These are phyloP conservation scores for Saturnispora sanitii DNA, from an alignment of 805 yeast species.

Conservation along the genomic window DNA sequence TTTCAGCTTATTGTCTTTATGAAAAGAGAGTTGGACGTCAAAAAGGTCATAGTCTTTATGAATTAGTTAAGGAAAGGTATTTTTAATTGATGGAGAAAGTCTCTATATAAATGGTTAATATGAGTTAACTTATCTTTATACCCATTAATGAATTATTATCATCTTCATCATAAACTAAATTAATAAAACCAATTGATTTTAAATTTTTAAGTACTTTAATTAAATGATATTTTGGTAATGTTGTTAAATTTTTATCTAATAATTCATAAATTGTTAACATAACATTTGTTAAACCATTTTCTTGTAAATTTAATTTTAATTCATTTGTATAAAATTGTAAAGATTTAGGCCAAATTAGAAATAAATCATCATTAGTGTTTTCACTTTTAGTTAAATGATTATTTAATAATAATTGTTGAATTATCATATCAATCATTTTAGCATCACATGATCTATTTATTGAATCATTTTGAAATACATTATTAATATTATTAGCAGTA, in stretches of 20 bases:
- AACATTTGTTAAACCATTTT: slow-evolving; percentile 1
- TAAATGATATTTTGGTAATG: slow-evolving; percentile 10
- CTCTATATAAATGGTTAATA: too few relatives aligned
- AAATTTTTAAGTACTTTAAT: slow-evolving; percentile 39
- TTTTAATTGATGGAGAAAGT: slow-evolving; percentile 8
- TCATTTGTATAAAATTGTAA: slow-evolving; percentile 1
- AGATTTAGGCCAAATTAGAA: slow-evolving; percentile 2
- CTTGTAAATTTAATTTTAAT: slow-evolving; percentile 1
- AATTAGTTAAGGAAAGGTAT: slow-evolving; percentile 25
- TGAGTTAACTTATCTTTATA: slow-evolving; percentile 6
- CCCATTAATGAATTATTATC: slow-evolving; percentile 5
- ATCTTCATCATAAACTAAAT: slow-evolving; percentile 2
- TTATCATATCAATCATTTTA: neutral
- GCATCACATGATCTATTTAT: neutral
- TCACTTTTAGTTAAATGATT: slow-evolving; percentile 20
- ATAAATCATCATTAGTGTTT: slow-evolving; percentile 25
- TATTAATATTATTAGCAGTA: slow-evolving; percentile 1
- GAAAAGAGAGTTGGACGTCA: slow-evolving; percentile 49
- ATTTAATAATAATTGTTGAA: neutral
- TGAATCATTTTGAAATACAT: neutral
- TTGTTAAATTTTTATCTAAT: slow-evolving; percentile 9
- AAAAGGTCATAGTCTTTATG: slow-evolving; percentile 51
- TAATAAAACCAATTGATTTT: slow-evolving; percentile 18
- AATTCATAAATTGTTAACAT: slow-evolving; percentile 13
- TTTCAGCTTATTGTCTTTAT: slow-evolving; percentile 50